phyloP scores from a whole-genome alignment of 1,139 yeast genomes.

The Suhomyces anneliseae region DNA sequence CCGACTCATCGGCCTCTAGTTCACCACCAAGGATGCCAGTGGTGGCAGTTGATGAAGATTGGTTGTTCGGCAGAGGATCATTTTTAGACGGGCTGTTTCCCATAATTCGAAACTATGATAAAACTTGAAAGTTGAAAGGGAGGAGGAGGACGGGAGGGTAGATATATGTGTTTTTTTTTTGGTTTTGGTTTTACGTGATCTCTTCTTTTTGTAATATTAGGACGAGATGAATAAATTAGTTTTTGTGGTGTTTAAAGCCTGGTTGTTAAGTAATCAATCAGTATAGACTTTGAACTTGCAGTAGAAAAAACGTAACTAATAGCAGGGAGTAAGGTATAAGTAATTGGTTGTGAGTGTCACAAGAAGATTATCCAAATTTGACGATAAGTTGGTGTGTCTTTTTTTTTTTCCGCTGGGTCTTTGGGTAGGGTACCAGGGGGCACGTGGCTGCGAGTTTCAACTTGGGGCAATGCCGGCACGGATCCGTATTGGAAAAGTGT shows the following conservation, averaged over 20 bases:
- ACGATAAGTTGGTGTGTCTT: neutral
- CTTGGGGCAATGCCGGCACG: neutral
- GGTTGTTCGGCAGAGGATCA: slow-evolving; percentile 49
- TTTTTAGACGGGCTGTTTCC: slow-evolving; percentile 63
- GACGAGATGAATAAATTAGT: neutral
- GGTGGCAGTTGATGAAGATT: slow-evolving; percentile 18
- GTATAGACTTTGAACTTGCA: neutral
- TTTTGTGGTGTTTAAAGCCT: neutral
- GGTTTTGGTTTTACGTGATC: neutral
- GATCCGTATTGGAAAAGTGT: neutral
- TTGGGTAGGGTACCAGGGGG: neutral
- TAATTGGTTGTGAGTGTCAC: neutral
- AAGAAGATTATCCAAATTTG: slow-evolving; percentile 2
- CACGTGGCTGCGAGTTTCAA: neutral
- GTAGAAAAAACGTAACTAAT: too few relatives aligned
- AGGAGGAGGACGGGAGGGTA: too few relatives aligned
- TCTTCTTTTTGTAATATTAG: neutral
- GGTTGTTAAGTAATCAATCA: neutral
- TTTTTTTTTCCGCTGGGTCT: slow-evolving; percentile 1
- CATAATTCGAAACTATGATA: slow-evolving; percentile 28
- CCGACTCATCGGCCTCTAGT: slow-evolving; percentile 45
- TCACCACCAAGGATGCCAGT: slow-evolving; percentile 32
- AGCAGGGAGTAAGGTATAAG: neutral
- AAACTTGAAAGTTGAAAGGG: neutral
- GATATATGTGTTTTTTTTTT: too few relatives aligned